Evolutionary conservation across 352 stramenopile species (phyloP), one percentile per base, ranked within the genome.

Genomic region (Blastocystis sp.): DNA sequence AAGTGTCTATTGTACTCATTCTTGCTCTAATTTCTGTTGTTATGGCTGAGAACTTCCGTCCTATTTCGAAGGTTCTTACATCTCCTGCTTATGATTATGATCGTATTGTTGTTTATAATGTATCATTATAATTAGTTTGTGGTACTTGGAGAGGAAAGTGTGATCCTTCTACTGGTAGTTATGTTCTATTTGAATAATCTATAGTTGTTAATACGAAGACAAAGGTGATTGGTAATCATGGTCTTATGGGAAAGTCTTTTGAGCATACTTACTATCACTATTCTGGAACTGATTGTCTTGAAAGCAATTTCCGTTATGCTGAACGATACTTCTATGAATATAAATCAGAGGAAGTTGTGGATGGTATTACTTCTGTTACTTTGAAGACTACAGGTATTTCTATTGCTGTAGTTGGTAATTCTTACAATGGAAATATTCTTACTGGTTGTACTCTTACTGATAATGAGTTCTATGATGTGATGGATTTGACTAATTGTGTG

Each of bases 21-120:
- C 24, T 80, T 29, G 43, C 52, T 59, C 27, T 80, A 19, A n/a
- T 24, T 58, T 49, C 69, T 80, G 27, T 80, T 43, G 69, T 37
- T 39, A 58, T 29, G 16, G 32, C 69, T 29, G 69, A 80, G 69
- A 58, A 27, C n/a, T 59, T 80, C 69, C 43, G 69, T 32, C 69
- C 69, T 61, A 42, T 63, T 59, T n/a, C 49, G 42, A 80, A 80
- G 69, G 69, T 80, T 61, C n/a, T 80, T 49, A 61, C 27, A 11
- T 5, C 69, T 80, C 43, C 69, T n/a, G 42, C 58, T 29, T 80
- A 58, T 39, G 32, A 80, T 21, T 80, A 46, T 42, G 69, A 80
- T 49, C n/a, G 69, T 80, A 63, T 21, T 21, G 2, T 46, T 6
- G 37, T 16, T 63, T 39, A 39, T 24, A 7, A 35, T 27, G 16